Evolutionary conservation across 2,329 filamentous ascomycete genomes (phyloP).

Genomic region (Sarocladiaceae sp.): DNA sequence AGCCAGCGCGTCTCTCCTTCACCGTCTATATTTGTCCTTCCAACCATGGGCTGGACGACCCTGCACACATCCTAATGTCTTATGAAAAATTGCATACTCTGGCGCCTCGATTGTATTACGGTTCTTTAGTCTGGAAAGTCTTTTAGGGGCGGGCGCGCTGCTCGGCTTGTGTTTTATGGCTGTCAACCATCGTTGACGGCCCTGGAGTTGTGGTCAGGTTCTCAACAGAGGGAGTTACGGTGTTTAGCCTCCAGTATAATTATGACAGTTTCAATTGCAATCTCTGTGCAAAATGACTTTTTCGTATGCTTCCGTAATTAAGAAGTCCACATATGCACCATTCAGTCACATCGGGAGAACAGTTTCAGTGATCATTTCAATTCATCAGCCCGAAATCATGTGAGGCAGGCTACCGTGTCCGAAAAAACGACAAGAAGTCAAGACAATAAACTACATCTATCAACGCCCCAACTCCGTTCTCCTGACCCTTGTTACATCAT

Average conservation of each 20-base stretch:
- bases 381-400: neutral
- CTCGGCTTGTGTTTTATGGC: no score
- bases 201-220: no score
- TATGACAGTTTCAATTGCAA: no score
- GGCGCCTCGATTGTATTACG: neutral
- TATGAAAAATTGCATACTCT: conserved; percentile 5
- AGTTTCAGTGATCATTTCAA: conserved; percentile 1
- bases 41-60: neutral
- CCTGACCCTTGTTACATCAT: neutral
- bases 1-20: neutral
- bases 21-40: neutral
- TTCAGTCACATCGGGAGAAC: no score
- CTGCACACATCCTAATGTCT: neutral
- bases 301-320: no score
- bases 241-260: no score
- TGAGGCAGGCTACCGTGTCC: neutral
- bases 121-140: neutral
- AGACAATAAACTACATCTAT: neutral
- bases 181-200: no score
- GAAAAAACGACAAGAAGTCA: neutral
- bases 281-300: no score
- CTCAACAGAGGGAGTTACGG: no score
- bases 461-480: conserved; percentile 2
- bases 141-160: no score
- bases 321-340: no score